A percentile compares a stretch with the other conserved stretches of the same genome.
Evolutionary conservation across 257 asterid genomes (phyloP).

Genomic region (Craterostigma plantagineum): DNA sequence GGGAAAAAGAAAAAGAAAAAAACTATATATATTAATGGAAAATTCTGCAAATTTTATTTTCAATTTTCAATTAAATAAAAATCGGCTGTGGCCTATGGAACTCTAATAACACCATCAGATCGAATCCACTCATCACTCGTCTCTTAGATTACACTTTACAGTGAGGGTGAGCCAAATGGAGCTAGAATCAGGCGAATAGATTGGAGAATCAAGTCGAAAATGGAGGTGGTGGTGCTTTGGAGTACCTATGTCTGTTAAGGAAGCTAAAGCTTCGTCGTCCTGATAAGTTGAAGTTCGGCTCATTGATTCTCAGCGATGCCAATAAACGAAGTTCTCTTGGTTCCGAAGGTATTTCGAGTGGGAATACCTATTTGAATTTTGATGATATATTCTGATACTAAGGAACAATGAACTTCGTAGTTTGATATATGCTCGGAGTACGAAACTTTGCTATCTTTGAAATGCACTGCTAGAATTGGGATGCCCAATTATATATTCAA

Average conservation of each 20-base stretch:
- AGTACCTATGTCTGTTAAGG: slow-evolving; percentile 72
- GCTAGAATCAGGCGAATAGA: slow-evolving; percentile 62
- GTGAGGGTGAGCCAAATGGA: slow-evolving; percentile 86
- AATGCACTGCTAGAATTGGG: not conserved
- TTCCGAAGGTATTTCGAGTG: slow-evolving; percentile 38
- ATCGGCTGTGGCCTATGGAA: no score
- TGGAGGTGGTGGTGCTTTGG: slow-evolving; percentile 98
- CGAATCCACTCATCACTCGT: no score
- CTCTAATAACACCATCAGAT: no score
- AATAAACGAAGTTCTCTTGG: slow-evolving; percentile 96
- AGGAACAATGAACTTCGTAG: no score
- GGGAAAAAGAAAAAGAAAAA: no score
- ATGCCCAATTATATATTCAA: not conserved
- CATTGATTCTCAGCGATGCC: slow-evolving; percentile 49
- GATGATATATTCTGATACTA: no score
- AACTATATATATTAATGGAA: no score
- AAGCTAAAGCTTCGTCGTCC: slow-evolving; percentile 91
- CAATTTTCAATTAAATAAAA: no score
- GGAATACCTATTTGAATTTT: not conserved
- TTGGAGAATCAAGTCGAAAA: slow-evolving; percentile 90
- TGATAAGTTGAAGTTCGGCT: slow-evolving; percentile 63
- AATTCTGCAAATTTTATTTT: no score
- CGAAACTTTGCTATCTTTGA: not conserved
- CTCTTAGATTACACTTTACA: no score
- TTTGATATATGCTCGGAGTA: no score